A percentile compares a stretch with the other conserved stretches of the same genome.
Evolutionary conservation across 331 rosid species (phyloP).

Genomic region (Spiraea crenata): DNA sequence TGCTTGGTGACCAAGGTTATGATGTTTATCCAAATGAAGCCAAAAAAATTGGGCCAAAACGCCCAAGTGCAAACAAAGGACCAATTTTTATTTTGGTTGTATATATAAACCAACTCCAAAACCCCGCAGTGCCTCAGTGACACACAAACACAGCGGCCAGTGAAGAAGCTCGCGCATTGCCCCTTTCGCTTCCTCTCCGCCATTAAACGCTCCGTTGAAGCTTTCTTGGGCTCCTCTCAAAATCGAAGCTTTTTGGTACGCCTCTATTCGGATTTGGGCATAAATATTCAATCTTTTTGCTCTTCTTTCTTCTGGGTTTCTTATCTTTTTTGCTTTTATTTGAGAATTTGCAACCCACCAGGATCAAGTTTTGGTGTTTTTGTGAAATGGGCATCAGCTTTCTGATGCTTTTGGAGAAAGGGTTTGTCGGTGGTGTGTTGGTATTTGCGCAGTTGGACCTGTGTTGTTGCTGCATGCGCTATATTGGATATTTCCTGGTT

Average conservation of each 20-base stretch:
- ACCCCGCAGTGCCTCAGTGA: neutral
- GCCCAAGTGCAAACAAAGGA: neutral
- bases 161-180: neutral
- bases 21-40: neutral
- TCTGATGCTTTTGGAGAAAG: constrained; percentile 13
- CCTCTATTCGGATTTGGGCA: constrained; percentile 15
- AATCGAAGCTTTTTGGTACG: constrained; percentile 30
- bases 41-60: neutral
- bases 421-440: constrained; percentile 32
- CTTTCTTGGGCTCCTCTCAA: neutral
- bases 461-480: constrained; percentile 38
- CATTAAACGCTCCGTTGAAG: constrained; percentile 13
- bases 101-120: neutral
- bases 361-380: constrained; percentile 12
- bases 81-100: neutral
- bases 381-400: constrained; percentile 21
- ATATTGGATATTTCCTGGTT: constrained; percentile 13
- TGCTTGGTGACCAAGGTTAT: neutral
- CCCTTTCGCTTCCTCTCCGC: neutral
- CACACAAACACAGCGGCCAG: neutral
- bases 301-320: constrained; percentile 12
- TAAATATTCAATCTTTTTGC: neutral
- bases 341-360: neutral
- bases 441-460: constrained; percentile 20
- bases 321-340: neutral